phyloP scores from a whole-genome alignment of 1,284 basidiomycete genomes.

The Sanghuangporus sanghuang region DNA sequence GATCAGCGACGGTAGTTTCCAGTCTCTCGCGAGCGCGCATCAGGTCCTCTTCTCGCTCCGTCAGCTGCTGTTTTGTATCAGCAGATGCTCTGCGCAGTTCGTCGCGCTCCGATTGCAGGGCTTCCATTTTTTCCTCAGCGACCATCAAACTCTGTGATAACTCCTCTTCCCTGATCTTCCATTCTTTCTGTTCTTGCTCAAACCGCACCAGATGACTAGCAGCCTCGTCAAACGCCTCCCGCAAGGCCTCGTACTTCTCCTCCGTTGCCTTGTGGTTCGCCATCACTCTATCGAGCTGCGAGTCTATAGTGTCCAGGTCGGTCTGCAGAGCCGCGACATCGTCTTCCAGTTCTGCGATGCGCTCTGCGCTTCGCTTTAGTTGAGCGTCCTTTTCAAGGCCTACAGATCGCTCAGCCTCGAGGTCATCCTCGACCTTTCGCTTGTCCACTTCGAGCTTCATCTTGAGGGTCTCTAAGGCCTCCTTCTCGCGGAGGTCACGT shows the following conservation, averaged over 20 bases:
- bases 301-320: slow-evolving; percentile 83
- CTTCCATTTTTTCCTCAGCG: slow-evolving; percentile 60
- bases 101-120: slow-evolving; percentile 50
- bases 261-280: slow-evolving; percentile 73
- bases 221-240: slow-evolving; percentile 74
- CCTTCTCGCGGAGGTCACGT: slow-evolving; percentile 76
- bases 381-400: slow-evolving; percentile 81
- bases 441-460: slow-evolving; percentile 81
- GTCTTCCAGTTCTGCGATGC: slow-evolving; percentile 82
- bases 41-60: slow-evolving; percentile 80
- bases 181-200: slow-evolving; percentile 72
- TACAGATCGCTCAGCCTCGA: slow-evolving; percentile 80
- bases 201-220: slow-evolving; percentile 79
- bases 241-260: slow-evolving; percentile 69
- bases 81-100: slow-evolving; percentile 62
- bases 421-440: slow-evolving; percentile 71
- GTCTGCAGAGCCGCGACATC: slow-evolving; percentile 76
- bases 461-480: slow-evolving; percentile 73
- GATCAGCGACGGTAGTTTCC: slow-evolving; percentile 60
- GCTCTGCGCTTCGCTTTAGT: slow-evolving; percentile 82
- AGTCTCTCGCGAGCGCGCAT: slow-evolving; percentile 72
- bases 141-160: slow-evolving; percentile 48
- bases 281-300: slow-evolving; percentile 80
- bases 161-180: slow-evolving; percentile 56
- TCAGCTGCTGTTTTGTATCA: slow-evolving; percentile 67